Evolutionary conservation across 371 early-diverging fungal species (phyloP).

Genomic region (Dichotomocladium elegans): DNA sequence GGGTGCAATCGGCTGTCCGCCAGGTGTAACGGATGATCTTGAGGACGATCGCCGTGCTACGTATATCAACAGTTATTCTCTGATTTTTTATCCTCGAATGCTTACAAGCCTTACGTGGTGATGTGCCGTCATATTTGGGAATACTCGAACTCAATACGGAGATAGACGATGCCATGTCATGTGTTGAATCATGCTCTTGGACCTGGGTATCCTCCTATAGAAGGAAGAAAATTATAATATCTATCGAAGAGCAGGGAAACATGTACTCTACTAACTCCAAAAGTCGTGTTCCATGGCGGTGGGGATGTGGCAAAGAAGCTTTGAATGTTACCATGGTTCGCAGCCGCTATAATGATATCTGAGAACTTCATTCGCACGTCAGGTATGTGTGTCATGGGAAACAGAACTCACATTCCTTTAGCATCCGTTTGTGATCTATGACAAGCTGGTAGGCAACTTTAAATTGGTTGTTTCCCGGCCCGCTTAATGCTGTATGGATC

Average conservation of each 20-base stretch:
- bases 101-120: neutral
- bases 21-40: slow-evolving; percentile 11
- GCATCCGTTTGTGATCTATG: slow-evolving; percentile 77
- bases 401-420: slow-evolving; percentile 56
- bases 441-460: slow-evolving; percentile 94
- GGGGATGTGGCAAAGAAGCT: slow-evolving; percentile 65
- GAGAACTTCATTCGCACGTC: neutral
- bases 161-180: slow-evolving; percentile 54
- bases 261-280: slow-evolving; percentile 26
- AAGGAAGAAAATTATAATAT: neutral
- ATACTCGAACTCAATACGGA: slow-evolving; percentile 64
- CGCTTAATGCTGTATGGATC: slow-evolving; percentile 69
- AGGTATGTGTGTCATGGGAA: too few relatives aligned
- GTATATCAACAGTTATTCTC: neutral
- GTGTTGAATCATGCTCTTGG: slow-evolving; percentile 10
- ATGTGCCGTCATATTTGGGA: slow-evolving; percentile 40
- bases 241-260: too few relatives aligned
- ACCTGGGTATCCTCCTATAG: neutral
- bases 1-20: slow-evolving; percentile 26
- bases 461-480: slow-evolving; percentile 83
- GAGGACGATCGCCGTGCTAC: slow-evolving; percentile 17
- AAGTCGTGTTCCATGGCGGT: slow-evolving; percentile 56
- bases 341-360: slow-evolving; percentile 4
- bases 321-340: slow-evolving; percentile 51
- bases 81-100: neutral